Evolutionary conservation across 2,329 filamentous ascomycete genomes (phyloP), one percentile per base, ranked within the genome.

Genomic region (Pseudogymnoascus sp.): DNA sequence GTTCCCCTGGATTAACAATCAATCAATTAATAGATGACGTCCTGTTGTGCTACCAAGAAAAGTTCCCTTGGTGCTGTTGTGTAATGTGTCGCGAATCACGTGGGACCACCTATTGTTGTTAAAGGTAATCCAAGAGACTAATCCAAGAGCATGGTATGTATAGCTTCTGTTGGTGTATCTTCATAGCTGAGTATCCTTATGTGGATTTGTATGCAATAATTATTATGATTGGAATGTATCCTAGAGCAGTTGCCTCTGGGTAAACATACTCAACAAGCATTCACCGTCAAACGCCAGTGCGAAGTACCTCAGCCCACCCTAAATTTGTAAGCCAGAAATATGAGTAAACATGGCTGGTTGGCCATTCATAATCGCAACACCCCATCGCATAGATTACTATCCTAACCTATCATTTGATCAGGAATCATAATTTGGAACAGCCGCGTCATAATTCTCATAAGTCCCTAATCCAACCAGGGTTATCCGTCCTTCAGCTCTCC

Each of bases 1-100:
- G 9, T 35, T 19, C 49, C 49, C 49, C 28, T 55, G 49, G 49
- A 55, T 55, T 55, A 55, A 22, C 49, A 55, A 55, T 55, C 49
- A 55, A 55, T 19, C 14, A 33, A 12, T 35, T 12, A 12, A 22
- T 55, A 33, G 28, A 55, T 55, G 49, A 55, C 28, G 49, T 55
- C 16, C 16, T 55, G 49, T 14, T 55, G 49, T 55, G 49, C 28
- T 16, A 55, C 28, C n/a, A 55, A 55, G 39, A 42, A 55, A 55
- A 1, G 9, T 12, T 33, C n/a, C 25, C 2, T 23, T 33, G 12
- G 42, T 49, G 5, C 25, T 33, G n/a, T 23, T 5, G 25, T 52
- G 25, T 11, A 30, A 55, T 55, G n/a, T 19, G 25, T 12, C 28
- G 28, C 2, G n/a, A 33, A 55, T 55, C 49, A 33, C 49, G 25